Conservation (phyloP, 108 stramenopile genomes). For the Bacterosira constricta region DNA sequence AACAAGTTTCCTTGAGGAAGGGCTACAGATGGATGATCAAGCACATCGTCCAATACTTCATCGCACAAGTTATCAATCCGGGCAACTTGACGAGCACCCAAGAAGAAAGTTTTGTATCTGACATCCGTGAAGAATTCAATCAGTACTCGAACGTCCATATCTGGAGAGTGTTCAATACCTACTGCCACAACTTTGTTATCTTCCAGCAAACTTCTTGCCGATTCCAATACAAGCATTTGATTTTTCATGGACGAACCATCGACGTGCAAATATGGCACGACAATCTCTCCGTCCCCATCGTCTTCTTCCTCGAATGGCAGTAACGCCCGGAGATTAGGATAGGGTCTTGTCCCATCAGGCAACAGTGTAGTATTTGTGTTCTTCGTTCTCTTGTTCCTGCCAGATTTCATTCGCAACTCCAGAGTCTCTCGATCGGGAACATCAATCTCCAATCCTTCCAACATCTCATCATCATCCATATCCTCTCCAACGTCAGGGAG, state of each 20-base stretch:
- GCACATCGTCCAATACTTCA: slow-evolving; percentile 55
- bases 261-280: slow-evolving; percentile 66
- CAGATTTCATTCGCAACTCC: slow-evolving; percentile 33
- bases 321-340: slow-evolving; percentile 43
- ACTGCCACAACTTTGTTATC: slow-evolving; percentile 52
- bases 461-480: slow-evolving; percentile 51
- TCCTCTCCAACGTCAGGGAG: slow-evolving; percentile 27
- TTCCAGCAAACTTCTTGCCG: slow-evolving; percentile 37
- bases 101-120: slow-evolving; percentile 61
- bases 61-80: slow-evolving; percentile 61
- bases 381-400: slow-evolving; percentile 5
- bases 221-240: slow-evolving; percentile 47
- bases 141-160: slow-evolving; percentile 47
- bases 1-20: slow-evolving; percentile 3
- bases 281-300: slow-evolving; percentile 48
- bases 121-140: slow-evolving; percentile 52
- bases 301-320: slow-evolving; percentile 55
- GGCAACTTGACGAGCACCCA: slow-evolving; percentile 54
- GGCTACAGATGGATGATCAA: slow-evolving; percentile 49
- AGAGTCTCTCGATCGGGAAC: slow-evolving; percentile 45
- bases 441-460: slow-evolving; percentile 30
- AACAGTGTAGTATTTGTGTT: slow-evolving; percentile 20
- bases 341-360: slow-evolving; percentile 36
- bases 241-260: slow-evolving; percentile 48
- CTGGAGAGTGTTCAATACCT: slow-evolving; percentile 56